A percentile compares a stretch with the other conserved stretches of the same genome.
Evolutionary conservation across 257 asterid genomes (phyloP).

Genomic region (Primulina tabacum): DNA sequence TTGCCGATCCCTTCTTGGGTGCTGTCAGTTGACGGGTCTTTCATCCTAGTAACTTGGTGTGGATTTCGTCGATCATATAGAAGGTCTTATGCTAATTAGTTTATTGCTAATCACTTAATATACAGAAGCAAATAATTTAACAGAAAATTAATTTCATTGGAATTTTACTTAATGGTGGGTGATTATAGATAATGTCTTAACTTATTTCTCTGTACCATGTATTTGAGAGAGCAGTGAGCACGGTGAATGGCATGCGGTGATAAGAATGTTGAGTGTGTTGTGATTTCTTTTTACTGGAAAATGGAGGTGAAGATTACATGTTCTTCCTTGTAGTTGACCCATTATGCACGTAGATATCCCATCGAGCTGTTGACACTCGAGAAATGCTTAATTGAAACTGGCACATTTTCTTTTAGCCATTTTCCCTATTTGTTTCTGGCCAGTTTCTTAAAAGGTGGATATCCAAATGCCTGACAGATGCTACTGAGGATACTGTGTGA

Average conservation of each 20-base stretch:
- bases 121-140: background rate
- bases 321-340: background rate
- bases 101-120: background rate
- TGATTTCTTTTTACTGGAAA: background rate
- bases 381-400: background rate
- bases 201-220: background rate
- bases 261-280: too few species aligned
- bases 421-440: background rate
- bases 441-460: background rate
- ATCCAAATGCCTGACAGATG: background rate
- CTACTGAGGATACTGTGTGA: background rate
- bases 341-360: background rate
- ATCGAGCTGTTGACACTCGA: background rate
- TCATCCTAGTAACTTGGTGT: constrained; percentile 9
- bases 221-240: background rate
- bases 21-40: constrained; percentile 7
- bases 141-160: background rate
- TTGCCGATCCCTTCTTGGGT: constrained; percentile 3
- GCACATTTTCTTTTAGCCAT: background rate
- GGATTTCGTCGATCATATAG: background rate
- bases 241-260: background rate
- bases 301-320: background rate
- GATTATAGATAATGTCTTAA: background rate
- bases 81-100: background rate
- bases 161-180: too few species aligned